These are phyloP conservation scores for Colletotrichum tropicicola DNA, from an alignment of 2,329 filamentous ascomycete genomes.

Conservation along the genomic window DNA sequence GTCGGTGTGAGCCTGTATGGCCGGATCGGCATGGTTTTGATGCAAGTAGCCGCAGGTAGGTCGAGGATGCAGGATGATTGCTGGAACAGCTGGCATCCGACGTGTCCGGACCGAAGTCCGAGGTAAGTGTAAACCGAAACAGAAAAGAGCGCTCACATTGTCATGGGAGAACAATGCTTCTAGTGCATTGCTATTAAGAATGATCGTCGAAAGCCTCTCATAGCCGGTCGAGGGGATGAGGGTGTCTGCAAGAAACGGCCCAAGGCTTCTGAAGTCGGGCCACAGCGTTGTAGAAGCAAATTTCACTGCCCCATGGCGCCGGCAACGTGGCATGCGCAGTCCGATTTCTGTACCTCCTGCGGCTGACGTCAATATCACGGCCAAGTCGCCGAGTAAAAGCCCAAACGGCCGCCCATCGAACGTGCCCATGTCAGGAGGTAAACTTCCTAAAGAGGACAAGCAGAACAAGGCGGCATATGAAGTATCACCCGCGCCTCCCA, in stretches of 20 bases:
- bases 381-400: not conserved
- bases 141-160: not conserved
- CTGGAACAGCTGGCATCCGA: slow-evolving; percentile 1
- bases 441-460: slow-evolving; percentile 19
- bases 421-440: not conserved
- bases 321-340: not conserved
- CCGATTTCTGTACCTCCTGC: not conserved
- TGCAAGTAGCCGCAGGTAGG: slow-evolving; percentile 20
- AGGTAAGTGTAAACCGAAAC: not conserved
- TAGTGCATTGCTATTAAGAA: not conserved
- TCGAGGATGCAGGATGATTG: slow-evolving; percentile 18
- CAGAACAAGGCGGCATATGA: slow-evolving; percentile 27
- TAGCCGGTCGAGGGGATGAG: not conserved
- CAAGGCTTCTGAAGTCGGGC: not conserved
- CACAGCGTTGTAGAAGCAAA: too few relatives aligned
- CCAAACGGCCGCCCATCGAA: not conserved
- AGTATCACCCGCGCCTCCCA: slow-evolving; percentile 22
- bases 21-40: slow-evolving; percentile 14
- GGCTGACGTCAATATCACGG: slow-evolving; percentile 21
- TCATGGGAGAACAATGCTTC: not conserved
- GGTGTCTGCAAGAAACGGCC: not conserved
- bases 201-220: not conserved
- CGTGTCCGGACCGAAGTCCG: not conserved
- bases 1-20: slow-evolving; percentile 19
- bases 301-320: not conserved